Evolutionary conservation across 768 basidiomycete species (phyloP).

Genomic region (Psilocybe cubensis): DNA sequence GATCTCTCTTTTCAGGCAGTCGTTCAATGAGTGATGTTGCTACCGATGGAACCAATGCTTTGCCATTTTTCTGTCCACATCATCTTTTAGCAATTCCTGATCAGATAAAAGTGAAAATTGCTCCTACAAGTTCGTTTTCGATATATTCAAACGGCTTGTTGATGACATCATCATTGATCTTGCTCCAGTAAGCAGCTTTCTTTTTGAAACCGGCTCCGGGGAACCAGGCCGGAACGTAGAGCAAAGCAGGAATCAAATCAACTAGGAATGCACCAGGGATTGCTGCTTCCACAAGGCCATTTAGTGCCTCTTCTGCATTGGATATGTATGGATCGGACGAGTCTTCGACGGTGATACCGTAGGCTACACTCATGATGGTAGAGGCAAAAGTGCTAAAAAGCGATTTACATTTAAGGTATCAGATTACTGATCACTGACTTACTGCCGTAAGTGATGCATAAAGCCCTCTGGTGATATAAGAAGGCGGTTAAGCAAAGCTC

Average conservation of each 20-base stretch:
- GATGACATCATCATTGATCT: conserved; percentile 35
- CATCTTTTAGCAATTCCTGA: no score
- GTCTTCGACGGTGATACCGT: conserved; percentile 44
- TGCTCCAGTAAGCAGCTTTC: conserved; percentile 49
- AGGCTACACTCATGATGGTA: conserved; percentile 44
- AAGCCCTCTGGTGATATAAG: no score
- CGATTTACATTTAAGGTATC: background rate
- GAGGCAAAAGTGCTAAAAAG: conserved; percentile 14
- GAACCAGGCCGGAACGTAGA: conserved; percentile 57
- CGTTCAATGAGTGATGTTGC: no score
- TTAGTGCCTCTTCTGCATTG: conserved; percentile 40
- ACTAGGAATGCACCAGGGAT: conserved; percentile 50
- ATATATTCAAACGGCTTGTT: conserved; percentile 38
- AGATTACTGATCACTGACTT: background rate
- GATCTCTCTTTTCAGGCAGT: no score
- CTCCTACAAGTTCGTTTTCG: conserved; percentile 27
- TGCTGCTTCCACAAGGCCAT: conserved; percentile 33
- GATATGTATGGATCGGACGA: conserved; percentile 47
- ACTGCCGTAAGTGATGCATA: background rate
- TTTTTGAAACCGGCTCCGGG: conserved; percentile 63
- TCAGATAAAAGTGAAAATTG: no score
- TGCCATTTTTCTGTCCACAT: no score
- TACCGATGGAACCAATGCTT: no score
- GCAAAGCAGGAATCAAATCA: conserved; percentile 39
- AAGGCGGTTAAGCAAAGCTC: no score